Evolutionary conservation across 805 yeast genomes (phyloP).

Genomic region (Brettanomyces naardenensis): DNA sequence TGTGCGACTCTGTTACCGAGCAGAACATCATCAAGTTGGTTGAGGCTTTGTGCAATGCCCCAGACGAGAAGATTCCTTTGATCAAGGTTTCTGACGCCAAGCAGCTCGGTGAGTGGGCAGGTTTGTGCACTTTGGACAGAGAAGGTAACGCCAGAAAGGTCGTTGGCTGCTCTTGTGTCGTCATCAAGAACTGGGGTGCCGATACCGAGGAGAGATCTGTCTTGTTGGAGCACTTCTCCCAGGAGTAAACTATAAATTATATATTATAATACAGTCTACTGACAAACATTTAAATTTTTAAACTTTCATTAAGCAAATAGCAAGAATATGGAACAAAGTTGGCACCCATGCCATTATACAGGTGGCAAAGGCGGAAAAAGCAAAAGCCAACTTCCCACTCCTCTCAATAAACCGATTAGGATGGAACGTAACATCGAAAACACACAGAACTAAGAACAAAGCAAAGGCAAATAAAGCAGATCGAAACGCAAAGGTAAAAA

Average conservation of each 20-base stretch:
- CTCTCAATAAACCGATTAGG: not conserved
- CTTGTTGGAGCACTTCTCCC: slow-evolving; percentile 92
- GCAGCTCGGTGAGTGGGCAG: slow-evolving; percentile 99
- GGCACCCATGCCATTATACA: slow-evolving; percentile 1
- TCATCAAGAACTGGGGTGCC: slow-evolving; percentile 99
- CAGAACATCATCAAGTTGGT: slow-evolving; percentile 92
- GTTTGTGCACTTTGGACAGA: slow-evolving; percentile 98
- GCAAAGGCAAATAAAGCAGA: not conserved
- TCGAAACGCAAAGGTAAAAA: slow-evolving; percentile 3
- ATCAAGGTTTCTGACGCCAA: slow-evolving; percentile 99
- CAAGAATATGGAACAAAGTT: too few species aligned
- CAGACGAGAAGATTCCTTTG: slow-evolving; percentile 92
- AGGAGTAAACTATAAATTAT: slow-evolving; percentile 47
- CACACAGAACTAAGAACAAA: not conserved
- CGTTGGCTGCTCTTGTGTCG: slow-evolving; percentile 99
- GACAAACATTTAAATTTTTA: too few species aligned
- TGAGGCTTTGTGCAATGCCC: slow-evolving; percentile 98
- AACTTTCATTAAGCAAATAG: too few species aligned
- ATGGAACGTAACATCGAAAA: not conserved
- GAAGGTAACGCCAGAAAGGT: slow-evolving; percentile 99
- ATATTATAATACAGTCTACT: too few species aligned
- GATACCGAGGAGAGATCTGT: slow-evolving; percentile 96
- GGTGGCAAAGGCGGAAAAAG: not conserved
- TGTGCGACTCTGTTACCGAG: slow-evolving; percentile 98
- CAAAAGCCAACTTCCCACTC: too few species aligned